Base-by-base conservation (phyloP, 192 early-diverging fungal genomes). In the Rhizophagus clarus region DNA sequence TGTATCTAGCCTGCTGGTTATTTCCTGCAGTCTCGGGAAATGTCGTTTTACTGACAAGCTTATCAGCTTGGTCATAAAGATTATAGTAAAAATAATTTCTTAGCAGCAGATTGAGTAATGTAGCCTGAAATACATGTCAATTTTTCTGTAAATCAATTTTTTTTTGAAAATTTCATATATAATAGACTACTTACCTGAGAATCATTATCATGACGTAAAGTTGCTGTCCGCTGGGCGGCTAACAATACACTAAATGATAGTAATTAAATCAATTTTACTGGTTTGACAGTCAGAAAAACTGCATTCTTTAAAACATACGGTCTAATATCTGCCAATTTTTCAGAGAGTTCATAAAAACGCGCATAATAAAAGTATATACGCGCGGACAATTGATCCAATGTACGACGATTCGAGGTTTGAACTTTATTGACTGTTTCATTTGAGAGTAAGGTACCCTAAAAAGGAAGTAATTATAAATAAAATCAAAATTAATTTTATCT, bases 51-150 rank as follows among this genome's bases (percentile, higher is more conserved):
- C 95, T 93, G 0, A 97, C 94, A 42, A 99, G 92, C 82, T 98
- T 95, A 85, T 98, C 97, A 17, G 98, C 98, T 83, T 98, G 97
- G 60, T 99, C 98, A 77, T 94, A 96, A n/a, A 97, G 90, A 81
- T 98, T 98, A 88, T 94, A 93, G 81, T 95, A 89, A 75, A 99
- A 91, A 82, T 97, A 97, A 85, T 95, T 97, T 85, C 95, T 91
- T 64, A 99, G 87, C 22, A 99, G 82, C 24, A 97, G 84, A 79
- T 98, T 99, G 70, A 99, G 84, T 60, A 99, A 79, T 42, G 94
- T 96, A 14, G 94, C 96, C 89, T 95, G 79, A 3, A 49, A 47
- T 68, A 32, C 4, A 28, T 29, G 11, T 40, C 37, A 40, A 40
- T 6, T 6, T 40, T 40, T 40, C 6, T 40, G 6, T 40, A 40